Evolutionary conservation across 83 land plant species (phyloP).

Genomic region (Diphasiastrum complanatum): DNA sequence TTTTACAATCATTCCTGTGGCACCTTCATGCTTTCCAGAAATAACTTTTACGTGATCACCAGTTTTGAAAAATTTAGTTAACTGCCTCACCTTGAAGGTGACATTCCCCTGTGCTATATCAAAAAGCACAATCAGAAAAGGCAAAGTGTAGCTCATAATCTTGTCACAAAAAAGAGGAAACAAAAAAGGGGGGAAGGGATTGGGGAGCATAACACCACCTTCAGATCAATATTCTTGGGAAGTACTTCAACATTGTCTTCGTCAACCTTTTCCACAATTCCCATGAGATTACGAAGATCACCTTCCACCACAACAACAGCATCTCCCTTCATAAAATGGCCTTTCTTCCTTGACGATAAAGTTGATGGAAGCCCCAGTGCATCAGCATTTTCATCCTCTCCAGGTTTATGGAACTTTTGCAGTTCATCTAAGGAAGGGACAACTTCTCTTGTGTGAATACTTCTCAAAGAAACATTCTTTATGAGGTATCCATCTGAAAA

Average conservation of each 20-base stretch:
- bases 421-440: conserved; percentile 86
- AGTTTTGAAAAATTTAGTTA: conserved; percentile 82
- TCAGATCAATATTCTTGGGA: conserved; percentile 54
- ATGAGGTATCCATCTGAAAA: conserved; percentile 86
- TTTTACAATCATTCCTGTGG: conserved; percentile 94
- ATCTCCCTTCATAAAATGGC: conserved; percentile 96
- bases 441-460: conserved; percentile 56
- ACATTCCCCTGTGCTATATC: conserved; percentile 49
- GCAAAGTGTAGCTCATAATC: no score
- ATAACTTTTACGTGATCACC: conserved; percentile 97
- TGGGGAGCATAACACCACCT: conserved; percentile 35
- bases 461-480: conserved; percentile 71
- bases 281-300: conserved; percentile 77
- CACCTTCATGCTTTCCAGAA: conserved; percentile 80
- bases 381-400: conserved; percentile 59
- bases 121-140: no score
- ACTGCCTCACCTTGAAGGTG: conserved; percentile 62
- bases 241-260: conserved; percentile 74
- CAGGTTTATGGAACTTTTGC: conserved; percentile 77
- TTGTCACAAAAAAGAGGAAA: no score
- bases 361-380: conserved; percentile 56
- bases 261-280: conserved; percentile 94
- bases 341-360: conserved; percentile 70
- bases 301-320: conserved; percentile 82
- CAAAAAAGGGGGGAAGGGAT: no score